These are phyloP conservation scores for Candida dubliniensis DNA, from an alignment of 1,139 yeast genomes.

Conservation along the genomic window DNA sequence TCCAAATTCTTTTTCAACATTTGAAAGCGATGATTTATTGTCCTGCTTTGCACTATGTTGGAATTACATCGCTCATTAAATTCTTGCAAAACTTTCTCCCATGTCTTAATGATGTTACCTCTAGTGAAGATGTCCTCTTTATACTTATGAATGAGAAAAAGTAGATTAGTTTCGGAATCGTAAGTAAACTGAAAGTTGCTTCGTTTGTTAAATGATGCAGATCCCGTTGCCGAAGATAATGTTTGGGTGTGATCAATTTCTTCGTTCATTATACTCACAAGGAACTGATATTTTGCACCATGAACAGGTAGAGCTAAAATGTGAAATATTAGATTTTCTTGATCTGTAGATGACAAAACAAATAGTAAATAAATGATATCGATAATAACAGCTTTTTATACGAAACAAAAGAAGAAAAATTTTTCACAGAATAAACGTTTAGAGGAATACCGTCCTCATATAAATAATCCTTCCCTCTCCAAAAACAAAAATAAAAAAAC, in stretches of 20 bases:
- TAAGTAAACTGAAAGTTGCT: slow-evolving; percentile 28
- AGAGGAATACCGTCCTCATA: no score
- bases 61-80: slow-evolving; percentile 23
- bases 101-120: slow-evolving; percentile 30
- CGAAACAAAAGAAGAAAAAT: no score
- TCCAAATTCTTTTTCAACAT: slow-evolving; percentile 25
- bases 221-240: background rate
- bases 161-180: slow-evolving; percentile 26
- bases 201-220: slow-evolving; percentile 11
- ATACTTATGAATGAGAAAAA: slow-evolving; percentile 22
- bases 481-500: no score
- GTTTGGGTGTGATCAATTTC: background rate
- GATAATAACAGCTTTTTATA: no score
- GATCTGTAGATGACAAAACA: background rate
- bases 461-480: no score
- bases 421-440: no score
- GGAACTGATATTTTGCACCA: background rate
- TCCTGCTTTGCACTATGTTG: slow-evolving; percentile 28
- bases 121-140: slow-evolving; percentile 28
- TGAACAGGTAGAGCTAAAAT: no score
- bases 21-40: slow-evolving; percentile 31
- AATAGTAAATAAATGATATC: background rate
- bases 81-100: slow-evolving; percentile 26
- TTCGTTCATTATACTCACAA: slow-evolving; percentile 1
- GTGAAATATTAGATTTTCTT: no score